Conservation (phyloP, 2,329 filamentous ascomycete genomes). For the Epichloe gansuensis region DNA sequence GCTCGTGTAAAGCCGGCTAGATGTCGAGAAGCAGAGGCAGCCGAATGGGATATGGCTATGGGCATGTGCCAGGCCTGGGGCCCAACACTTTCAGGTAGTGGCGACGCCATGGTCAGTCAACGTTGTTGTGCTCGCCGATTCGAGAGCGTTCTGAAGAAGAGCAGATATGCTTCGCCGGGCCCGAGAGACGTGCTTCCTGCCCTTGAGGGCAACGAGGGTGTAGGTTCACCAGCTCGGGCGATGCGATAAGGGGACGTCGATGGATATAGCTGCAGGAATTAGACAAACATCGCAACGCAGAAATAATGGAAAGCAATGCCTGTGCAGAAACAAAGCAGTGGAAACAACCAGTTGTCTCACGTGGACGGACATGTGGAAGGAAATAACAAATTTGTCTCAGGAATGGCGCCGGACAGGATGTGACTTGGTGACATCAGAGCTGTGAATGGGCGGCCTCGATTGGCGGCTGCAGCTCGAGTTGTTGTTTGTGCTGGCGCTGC, state of each 20-base stretch:
- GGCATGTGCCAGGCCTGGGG: neutral
- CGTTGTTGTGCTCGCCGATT: neutral
- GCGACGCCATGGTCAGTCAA: constrained; percentile 2
- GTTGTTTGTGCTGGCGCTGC: no score
- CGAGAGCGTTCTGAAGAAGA: neutral
- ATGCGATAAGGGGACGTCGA: neutral
- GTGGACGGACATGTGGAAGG: neutral
- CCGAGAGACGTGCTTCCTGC: neutral
- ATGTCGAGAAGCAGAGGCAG: neutral
- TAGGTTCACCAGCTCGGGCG: neutral
- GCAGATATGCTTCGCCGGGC: neutral
- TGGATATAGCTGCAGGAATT: neutral
- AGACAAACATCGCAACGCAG: neutral
- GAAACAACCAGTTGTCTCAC: neutral
- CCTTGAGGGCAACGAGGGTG: neutral
- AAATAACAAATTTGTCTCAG: neutral
- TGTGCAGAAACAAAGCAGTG: neutral
- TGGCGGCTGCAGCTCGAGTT: neutral
- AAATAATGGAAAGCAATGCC: neutral
- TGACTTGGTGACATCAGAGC: constrained; percentile 22
- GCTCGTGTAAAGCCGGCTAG: constrained; percentile 4
- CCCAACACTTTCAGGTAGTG: neutral
- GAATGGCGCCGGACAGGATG: neutral
- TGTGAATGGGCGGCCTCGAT: constrained; percentile 9
- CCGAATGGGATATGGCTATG: neutral